Evolutionary conservation across 2,329 filamentous ascomycete species (phyloP).

Genomic region (Sordariomycetes sp.): DNA sequence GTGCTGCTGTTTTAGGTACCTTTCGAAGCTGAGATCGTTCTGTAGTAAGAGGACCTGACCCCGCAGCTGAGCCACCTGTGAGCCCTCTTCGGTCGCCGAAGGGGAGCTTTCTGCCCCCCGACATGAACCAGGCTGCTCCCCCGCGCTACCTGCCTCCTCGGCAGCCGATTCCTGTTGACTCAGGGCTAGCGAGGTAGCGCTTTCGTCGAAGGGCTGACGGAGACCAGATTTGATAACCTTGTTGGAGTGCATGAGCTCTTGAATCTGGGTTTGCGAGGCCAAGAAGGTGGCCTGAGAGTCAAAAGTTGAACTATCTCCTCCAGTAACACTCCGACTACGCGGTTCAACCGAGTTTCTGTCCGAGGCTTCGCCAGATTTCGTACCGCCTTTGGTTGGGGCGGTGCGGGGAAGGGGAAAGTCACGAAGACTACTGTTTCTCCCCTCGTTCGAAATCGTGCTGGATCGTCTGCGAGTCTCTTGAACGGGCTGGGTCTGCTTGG

Average conservation of each 20-base stretch:
- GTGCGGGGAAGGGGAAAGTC: conserved; percentile 25
- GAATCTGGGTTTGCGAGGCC: conserved; percentile 42
- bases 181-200: conserved; percentile 40
- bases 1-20: conserved; percentile 76
- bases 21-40: conserved; percentile 75
- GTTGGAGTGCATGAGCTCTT: conserved; percentile 51
- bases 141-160: conserved; percentile 22
- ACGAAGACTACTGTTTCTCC: conserved; percentile 19
- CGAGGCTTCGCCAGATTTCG: conserved; percentile 36
- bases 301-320: conserved; percentile 52
- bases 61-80: conserved; percentile 47
- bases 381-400: background rate
- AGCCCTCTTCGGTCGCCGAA: conserved; percentile 19
- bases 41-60: conserved; percentile 65
- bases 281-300: conserved; percentile 37
- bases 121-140: conserved; percentile 15
- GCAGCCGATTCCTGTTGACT: conserved; percentile 36
- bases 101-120: conserved; percentile 13
- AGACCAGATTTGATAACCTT: conserved; percentile 41
- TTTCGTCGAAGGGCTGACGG: conserved; percentile 47
- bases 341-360: conserved; percentile 32
- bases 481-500: conserved; percentile 9
- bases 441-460: conserved; percentile 13
- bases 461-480: conserved; percentile 11
- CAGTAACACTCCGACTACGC: conserved; percentile 23